Base-by-base conservation (phyloP, 495 filamentous ascomycete species). In the Hypoxylon crocopeplum region DNA sequence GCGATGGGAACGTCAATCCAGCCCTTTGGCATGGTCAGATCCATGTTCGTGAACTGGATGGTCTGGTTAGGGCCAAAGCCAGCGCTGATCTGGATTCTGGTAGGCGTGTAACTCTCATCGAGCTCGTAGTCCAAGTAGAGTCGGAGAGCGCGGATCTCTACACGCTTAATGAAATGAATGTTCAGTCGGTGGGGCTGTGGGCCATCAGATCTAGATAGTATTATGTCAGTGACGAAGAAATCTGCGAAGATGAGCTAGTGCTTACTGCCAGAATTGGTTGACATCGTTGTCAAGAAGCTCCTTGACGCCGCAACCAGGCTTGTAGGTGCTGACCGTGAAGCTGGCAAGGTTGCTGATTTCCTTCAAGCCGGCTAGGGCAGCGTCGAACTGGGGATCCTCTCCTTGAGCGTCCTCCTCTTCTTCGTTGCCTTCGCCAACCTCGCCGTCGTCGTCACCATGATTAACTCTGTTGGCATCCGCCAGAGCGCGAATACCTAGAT, bases 91-190 rank as follows among this genome's bases (percentile, higher is more conserved):
- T 85, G 77, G 64, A 98, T 93, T 61, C 90, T 88, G 1, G 93
- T 97, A 1, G 94, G 94, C n/a, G 94, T 98, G 74, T 98, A 98
- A 25, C 86, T 91, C 76, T 98, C 94, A 74, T 98, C 94, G 13
- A 88, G 79, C 42, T 88, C 86, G 69, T 93, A 97, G 75, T 98
- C 91, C 25, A 98, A 86, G 63, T 89, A 94, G 24, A 98, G 85
- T 11, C 93, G 82, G 22, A 98, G 86, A 12, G 83, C 82, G 5
- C 89, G 86, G 45, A 98, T 89, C 42, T 86, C 86, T 39, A 97
- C 94, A 6, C 92, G 81, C 68, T 96, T 95, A 75, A 94, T 88
- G 75, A 98, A 98, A 73, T 98, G 93, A 13, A 97, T 86, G 29
- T 89, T 96, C 19, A 98, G 82, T n/a, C 86, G 84, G 60, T 98